Evolutionary conservation across 2,329 filamentous ascomycete species (phyloP), one percentile per base, ranked within the genome.

Genomic region (Nothopassalora personata): DNA sequence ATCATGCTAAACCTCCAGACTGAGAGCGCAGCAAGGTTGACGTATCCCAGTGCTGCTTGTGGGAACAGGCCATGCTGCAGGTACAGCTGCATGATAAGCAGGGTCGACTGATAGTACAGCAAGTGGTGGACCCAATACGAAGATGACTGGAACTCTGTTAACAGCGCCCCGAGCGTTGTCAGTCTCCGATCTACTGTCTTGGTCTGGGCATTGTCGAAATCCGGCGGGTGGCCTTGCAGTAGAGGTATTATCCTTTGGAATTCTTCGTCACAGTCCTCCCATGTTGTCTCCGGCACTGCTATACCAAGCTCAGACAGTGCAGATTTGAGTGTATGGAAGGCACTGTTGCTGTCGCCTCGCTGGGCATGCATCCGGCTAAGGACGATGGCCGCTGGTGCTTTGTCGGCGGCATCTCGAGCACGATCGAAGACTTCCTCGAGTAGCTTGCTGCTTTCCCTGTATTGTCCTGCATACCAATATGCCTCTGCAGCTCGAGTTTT

Each of bases 401-500:
- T 94, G 73, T 96, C 91, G 5, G 89, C 82, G 0, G 89, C 77
- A 18, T 86, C 86, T 64, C 82, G 86, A 0, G 89, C 90, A 66
- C 89, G 83, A 33, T 76, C 73, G 66, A 94, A 89, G 5, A 95
- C 84, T 2, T 82, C 83, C 23, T 83, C 75, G 11, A 96, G 81
- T n/a, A 93, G 76, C 30, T 80, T 77, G 46, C 86, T 82, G 23
- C 90, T 89, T 54, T 87, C 82, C 1, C 81, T 77, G 59, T 87
- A 84, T 64, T 91, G 84, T 4, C 86, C 86, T 78, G 92, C 87
- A 68, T 89, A 91, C 68, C 91, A 85, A 66, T 90, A 87, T 70
- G 90, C 91, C 72, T 96, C 91, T 3, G 91, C 89, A 4, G 90
- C 85, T 55, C 89, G 85, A 4, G 91, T 85, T 71, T 90, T 86